Evolutionary conservation across 192 early-diverging fungal genomes (phyloP).

Genomic region (Entophlyctis luteolus): DNA sequence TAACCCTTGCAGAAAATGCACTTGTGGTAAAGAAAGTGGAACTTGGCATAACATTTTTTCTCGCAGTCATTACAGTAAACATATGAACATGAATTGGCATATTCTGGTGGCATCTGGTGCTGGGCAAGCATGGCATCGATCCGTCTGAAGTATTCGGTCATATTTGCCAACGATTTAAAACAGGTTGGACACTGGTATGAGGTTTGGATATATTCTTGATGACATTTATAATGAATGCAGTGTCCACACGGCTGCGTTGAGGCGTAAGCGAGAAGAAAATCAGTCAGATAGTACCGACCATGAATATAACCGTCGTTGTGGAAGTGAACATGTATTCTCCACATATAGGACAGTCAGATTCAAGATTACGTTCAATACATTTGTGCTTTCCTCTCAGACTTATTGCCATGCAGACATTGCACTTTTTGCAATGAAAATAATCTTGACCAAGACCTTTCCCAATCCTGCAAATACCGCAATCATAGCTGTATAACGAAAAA

Average conservation of each 20-base stretch:
- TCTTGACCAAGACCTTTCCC: conserved; percentile 77
- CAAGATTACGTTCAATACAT: conserved; percentile 88
- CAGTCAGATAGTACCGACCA: conserved; percentile 49
- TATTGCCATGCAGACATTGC: conserved; percentile 87
- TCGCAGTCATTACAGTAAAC: conserved; percentile 98
- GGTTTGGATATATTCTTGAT: conserved; percentile 77
- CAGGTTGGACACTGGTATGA: conserved; percentile 97
- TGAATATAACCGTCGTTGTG: conserved; percentile 73
- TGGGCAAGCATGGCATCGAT: conserved; percentile 76
- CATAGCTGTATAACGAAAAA: conserved; percentile 39
- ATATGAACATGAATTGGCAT: conserved; percentile 63
- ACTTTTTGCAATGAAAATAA: conserved; percentile 90
- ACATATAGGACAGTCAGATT: conserved; percentile 94
- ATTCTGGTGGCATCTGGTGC: conserved; percentile 90
- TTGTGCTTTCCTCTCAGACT: conserved; percentile 71
- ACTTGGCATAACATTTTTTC: conserved; percentile 73
- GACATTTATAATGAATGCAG: conserved; percentile 85
- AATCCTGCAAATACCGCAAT: conserved; percentile 89
- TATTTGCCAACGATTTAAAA: conserved; percentile 83
- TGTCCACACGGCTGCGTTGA: conserved; percentile 76
- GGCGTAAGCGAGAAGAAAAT: background rate
- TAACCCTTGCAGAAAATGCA: conserved; percentile 83
- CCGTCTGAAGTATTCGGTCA: conserved; percentile 72
- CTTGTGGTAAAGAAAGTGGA: conserved; percentile 96
- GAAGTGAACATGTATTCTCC: conserved; percentile 93